Percentiles rank a stretch among this genome's conserved stretches.
Conservation (phyloP, 2,329 filamentous ascomycete species). For the Magnaporthales sp. region DNA sequence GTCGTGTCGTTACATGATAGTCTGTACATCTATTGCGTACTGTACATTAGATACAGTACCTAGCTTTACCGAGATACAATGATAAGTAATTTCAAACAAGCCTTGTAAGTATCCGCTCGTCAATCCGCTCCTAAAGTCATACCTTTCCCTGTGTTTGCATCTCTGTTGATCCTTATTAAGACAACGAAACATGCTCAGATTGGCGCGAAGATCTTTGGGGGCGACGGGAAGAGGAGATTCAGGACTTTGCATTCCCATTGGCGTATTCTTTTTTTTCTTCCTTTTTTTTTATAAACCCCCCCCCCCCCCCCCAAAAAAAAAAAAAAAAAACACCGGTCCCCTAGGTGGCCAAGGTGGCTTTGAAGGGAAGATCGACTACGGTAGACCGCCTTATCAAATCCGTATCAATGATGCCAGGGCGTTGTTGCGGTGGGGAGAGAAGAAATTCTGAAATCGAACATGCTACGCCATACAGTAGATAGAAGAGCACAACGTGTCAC, state of each 20-base stretch:
- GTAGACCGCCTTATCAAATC: not conserved
- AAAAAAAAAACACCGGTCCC: too few species aligned
- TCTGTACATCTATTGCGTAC: too few species aligned
- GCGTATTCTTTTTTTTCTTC: too few species aligned
- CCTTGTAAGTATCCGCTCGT: not conserved
- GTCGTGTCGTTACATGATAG: not conserved
- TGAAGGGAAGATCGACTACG: not conserved
- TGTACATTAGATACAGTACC: too few species aligned
- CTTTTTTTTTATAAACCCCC: too few species aligned
- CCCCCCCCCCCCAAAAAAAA: too few species aligned
- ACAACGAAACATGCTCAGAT: not conserved
- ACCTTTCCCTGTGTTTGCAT: not conserved
- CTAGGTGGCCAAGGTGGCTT: not conserved
- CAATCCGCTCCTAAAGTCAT: not conserved
- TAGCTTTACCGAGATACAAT: not conserved
- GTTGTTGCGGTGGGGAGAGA: not conserved
- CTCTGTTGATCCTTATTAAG: not conserved
- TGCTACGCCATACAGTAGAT: not conserved
- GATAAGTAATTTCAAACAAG: not conserved
- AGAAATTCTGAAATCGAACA: not conserved
- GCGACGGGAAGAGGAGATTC: not conserved
- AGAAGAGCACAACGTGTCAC: not conserved
- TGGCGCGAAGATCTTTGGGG: not conserved
- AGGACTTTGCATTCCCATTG: not conserved
- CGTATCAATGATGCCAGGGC: not conserved